These are phyloP conservation scores for Trichaptum fuscoviolaceum DNA, from an alignment of 768 basidiomycete genomes.

Conservation along the genomic window DNA sequence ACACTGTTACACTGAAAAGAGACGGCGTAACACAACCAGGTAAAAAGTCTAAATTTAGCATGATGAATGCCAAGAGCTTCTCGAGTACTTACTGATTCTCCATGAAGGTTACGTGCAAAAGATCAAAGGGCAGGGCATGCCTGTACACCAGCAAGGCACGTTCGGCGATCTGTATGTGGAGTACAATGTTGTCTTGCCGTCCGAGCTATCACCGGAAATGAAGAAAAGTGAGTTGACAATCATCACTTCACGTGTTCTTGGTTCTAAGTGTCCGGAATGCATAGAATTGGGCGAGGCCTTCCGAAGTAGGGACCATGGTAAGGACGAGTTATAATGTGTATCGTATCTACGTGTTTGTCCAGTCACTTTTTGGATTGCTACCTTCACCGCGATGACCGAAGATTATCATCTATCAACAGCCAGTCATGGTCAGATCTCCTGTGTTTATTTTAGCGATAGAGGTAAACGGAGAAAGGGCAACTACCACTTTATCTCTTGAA, in stretches of 20 bases:
- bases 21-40: conserved; percentile 90
- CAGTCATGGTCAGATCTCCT: conserved; percentile 31
- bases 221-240: conserved; percentile 63
- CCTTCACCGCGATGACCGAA: background rate
- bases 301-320: conserved; percentile 29
- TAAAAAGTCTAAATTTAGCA: conserved; percentile 23
- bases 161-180: conserved; percentile 88
- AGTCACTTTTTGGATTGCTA: background rate
- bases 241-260: background rate
- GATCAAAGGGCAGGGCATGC: conserved; percentile 88
- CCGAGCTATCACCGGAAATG: conserved; percentile 58
- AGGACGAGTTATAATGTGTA: conserved; percentile 35
- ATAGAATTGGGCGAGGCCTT: conserved; percentile 55
- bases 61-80: conserved; percentile 1
- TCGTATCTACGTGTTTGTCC: conserved; percentile 1
- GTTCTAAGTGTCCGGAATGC: background rate
- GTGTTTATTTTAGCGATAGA: conserved; percentile 20
- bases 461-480: too few relatives aligned
- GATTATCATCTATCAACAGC: background rate
- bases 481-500: too few relatives aligned
- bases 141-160: conserved; percentile 47
- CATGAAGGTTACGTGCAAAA: conserved; percentile 76
- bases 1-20: conserved; percentile 62
- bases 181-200: conserved; percentile 88
- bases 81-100: background rate